Evolutionary conservation across 2,329 filamentous ascomycete species (phyloP).

Genomic region (Stagonosporopsis rhizophila): DNA sequence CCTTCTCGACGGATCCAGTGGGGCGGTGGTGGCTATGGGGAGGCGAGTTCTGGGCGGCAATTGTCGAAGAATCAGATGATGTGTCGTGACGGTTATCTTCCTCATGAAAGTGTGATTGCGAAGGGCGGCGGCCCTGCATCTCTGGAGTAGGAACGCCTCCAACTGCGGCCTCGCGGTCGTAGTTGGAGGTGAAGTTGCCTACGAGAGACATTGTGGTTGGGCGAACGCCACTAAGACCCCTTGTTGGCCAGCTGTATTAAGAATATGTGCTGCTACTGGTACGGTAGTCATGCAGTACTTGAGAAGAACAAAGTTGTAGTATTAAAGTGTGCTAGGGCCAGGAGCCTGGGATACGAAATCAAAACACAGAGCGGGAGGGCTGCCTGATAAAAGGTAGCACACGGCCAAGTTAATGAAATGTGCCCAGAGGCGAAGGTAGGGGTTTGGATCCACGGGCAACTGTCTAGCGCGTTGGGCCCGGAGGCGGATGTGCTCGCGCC

Average conservation of each 20-base stretch:
- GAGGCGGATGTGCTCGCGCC: constrained; percentile 34
- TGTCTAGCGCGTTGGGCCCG: constrained; percentile 32
- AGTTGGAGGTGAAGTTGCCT: constrained; percentile 54
- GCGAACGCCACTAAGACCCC: constrained; percentile 15
- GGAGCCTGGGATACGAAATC: constrained; percentile 6
- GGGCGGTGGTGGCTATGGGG: constrained; percentile 25
- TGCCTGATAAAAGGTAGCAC: constrained; percentile 28
- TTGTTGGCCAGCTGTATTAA: constrained; percentile 13
- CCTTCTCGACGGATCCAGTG: constrained; percentile 24
- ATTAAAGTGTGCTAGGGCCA: constrained; percentile 27
- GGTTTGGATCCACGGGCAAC: constrained; percentile 23
- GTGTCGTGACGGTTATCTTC: constrained; percentile 22
- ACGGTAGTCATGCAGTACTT: neutral
- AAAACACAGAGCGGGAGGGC: constrained; percentile 16
- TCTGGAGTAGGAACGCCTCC: constrained; percentile 45
- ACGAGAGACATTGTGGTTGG: constrained; percentile 51
- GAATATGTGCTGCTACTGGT: neutral
- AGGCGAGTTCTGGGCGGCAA: constrained; percentile 37
- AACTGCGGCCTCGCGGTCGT: constrained; percentile 49
- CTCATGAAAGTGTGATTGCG: constrained; percentile 23
- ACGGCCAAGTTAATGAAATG: constrained; percentile 25
- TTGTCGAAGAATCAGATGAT: constrained; percentile 45
- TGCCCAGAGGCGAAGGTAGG: constrained; percentile 23
- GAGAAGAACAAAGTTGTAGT: constrained; percentile 8
- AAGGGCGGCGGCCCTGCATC: constrained; percentile 35